Conservation (phyloP, 306 rosid genomes). For the Luffa acutangula region DNA sequence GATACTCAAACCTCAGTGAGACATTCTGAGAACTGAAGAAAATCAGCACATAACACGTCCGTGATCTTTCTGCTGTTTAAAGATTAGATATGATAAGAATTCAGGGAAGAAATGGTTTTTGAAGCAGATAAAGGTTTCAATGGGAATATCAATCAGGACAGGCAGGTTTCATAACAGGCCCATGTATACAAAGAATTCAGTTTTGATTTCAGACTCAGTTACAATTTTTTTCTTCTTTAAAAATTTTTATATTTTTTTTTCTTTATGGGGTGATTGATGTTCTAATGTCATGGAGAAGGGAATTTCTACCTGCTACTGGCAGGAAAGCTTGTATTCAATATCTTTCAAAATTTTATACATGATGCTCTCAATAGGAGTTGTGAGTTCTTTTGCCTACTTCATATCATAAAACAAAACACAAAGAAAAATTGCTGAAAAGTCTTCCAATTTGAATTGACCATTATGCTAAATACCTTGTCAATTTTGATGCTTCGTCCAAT, state of each 20-base stretch:
- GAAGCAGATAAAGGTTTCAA: not conserved
- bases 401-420: not conserved
- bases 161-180: not conserved
- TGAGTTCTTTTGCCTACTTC: not conserved
- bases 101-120: constrained; percentile 1
- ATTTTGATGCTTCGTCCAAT: too few relatives aligned
- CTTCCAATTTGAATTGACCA: not conserved
- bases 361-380: constrained; percentile 1
- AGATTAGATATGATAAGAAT: not conserved
- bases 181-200: constrained; percentile 8
- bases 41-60: constrained; percentile 9
- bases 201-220: constrained; percentile 1
- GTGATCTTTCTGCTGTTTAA: constrained; percentile 3
- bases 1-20: constrained; percentile 44
- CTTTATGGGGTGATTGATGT: constrained; percentile 3
- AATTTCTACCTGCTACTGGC: not conserved
- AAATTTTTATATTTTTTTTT: not conserved
- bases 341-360: not conserved
- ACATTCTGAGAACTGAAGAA: constrained; percentile 40
- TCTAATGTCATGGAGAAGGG: not conserved
- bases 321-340: constrained; percentile 8
- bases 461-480: not conserved
- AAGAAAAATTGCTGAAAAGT: not conserved
- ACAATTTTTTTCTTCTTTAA: not conserved
- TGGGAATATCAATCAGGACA: not conserved